A percentile compares a stretch with the other conserved stretches of the same genome.
phyloP scores from a whole-genome alignment of 345 rosid genomes.

The Turritis glabra region DNA sequence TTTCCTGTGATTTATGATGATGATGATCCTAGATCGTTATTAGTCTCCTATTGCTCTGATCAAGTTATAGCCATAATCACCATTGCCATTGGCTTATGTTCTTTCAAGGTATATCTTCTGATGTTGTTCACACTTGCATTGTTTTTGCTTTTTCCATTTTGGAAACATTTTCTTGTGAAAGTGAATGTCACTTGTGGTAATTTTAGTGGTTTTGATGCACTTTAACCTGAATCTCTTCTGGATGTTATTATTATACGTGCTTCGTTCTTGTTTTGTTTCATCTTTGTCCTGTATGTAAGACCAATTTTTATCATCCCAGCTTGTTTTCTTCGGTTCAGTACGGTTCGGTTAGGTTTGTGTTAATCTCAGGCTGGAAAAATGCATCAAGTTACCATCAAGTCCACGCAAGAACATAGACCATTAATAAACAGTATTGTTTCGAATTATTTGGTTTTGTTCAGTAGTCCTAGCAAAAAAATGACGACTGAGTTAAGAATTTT shows the following conservation, averaged over 20 bases:
- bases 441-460: not conserved
- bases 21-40: slow-evolving; percentile 10
- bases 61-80: slow-evolving; percentile 25
- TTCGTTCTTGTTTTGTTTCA: not conserved
- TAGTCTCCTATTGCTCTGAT: slow-evolving; percentile 29
- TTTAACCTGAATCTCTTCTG: not conserved
- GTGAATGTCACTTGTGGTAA: slow-evolving; percentile 31
- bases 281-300: slow-evolving; percentile 27
- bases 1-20: slow-evolving; percentile 59
- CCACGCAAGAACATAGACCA: not conserved
- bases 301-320: slow-evolving; percentile 6
- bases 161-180: slow-evolving; percentile 34
- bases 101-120: slow-evolving; percentile 42
- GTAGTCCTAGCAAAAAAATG: not conserved
- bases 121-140: slow-evolving; percentile 34
- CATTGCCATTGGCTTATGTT: slow-evolving; percentile 35
- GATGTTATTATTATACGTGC: slow-evolving; percentile 25
- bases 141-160: not conserved
- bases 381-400: not conserved
- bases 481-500: not conserved
- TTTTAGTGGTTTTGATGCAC: slow-evolving; percentile 34
- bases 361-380: not conserved
- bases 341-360: not conserved
- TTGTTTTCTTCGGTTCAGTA: not conserved
- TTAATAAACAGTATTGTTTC: not conserved